Conservation (phyloP, 495 filamentous ascomycete species). For the Aspergillus kassunensis region DNA sequence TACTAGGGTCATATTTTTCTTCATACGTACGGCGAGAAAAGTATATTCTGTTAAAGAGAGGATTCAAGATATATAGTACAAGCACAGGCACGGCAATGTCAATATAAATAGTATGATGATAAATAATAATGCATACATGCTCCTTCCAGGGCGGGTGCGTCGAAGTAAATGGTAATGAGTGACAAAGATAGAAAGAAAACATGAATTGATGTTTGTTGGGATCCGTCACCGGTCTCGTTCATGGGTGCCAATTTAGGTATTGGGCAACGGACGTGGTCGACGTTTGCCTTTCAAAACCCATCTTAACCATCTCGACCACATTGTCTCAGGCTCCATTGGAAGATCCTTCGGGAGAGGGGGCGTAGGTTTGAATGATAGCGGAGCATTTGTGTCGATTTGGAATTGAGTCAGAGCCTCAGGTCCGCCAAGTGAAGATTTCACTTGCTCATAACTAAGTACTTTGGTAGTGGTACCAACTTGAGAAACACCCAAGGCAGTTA, state of each 20-base stretch:
- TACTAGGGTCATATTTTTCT: too few relatives aligned
- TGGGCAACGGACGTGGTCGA: background rate
- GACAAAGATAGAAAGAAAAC: too few relatives aligned
- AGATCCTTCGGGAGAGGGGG: background rate
- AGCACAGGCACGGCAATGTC: too few relatives aligned
- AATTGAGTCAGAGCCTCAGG: constrained; percentile 7
- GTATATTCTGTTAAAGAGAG: too few relatives aligned
- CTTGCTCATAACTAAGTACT: background rate
- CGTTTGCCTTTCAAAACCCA: background rate
- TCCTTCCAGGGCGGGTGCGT: too few relatives aligned
- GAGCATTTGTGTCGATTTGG: constrained; percentile 1
- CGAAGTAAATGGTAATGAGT: too few relatives aligned
- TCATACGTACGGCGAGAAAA: too few relatives aligned
- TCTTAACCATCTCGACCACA: background rate
- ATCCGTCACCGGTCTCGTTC: too few relatives aligned
- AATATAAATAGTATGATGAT: too few relatives aligned
- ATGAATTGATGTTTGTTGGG: too few relatives aligned
- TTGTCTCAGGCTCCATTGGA: constrained; percentile 1
- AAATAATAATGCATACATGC: too few relatives aligned
- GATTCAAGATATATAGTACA: too few relatives aligned
- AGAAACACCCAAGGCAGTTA: background rate
- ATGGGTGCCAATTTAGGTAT: background rate
- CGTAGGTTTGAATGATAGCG: constrained; percentile 1
- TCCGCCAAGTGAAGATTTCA: constrained; percentile 1
- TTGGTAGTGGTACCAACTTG: background rate